A percentile compares a stretch with the other conserved stretches of the same genome.
Evolutionary conservation across 2,329 filamentous ascomycete genomes (phyloP).

Genomic region (Xylariaceae sp.): DNA sequence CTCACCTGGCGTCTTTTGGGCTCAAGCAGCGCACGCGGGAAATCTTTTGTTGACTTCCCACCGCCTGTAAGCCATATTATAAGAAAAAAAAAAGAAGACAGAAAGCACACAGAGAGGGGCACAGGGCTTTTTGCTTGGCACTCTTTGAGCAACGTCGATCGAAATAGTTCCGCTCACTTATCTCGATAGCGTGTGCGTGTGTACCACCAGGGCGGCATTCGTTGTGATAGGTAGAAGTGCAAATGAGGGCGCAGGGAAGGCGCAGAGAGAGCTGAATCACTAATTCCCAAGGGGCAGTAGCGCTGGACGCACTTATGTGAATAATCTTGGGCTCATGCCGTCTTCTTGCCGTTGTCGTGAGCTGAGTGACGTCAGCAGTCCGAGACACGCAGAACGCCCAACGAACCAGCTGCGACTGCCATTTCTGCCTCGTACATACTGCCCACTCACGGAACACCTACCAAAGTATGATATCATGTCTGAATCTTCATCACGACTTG

Average conservation of each 20-base stretch:
- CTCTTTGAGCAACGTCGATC: background rate
- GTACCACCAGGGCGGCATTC: background rate
- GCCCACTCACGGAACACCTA: too few species aligned
- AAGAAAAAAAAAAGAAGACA: background rate
- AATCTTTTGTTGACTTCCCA: background rate
- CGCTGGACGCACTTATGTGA: background rate
- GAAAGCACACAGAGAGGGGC: too few species aligned
- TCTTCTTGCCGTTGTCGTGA: background rate
- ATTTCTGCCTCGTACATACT: too few species aligned
- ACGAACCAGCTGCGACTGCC: too few species aligned
- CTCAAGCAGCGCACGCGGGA: background rate
- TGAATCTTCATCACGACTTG: constrained; percentile 22
- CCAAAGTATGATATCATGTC: too few species aligned
- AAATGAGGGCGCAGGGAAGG: too few species aligned
- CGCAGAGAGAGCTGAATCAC: background rate
- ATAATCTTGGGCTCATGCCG: background rate
- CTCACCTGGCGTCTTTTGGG: background rate
- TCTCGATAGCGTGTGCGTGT: background rate
- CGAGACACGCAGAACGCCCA: too few species aligned
- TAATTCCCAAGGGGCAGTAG: background rate
- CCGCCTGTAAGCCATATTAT: background rate
- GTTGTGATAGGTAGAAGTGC: too few species aligned
- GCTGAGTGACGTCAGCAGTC: background rate
- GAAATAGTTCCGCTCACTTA: background rate
- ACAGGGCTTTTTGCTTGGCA: background rate